A percentile compares a stretch with the other conserved stretches of the same genome.
phyloP scores from a whole-genome alignment of 495 filamentous ascomycete species.

The Mycothermus thermophilus region DNA sequence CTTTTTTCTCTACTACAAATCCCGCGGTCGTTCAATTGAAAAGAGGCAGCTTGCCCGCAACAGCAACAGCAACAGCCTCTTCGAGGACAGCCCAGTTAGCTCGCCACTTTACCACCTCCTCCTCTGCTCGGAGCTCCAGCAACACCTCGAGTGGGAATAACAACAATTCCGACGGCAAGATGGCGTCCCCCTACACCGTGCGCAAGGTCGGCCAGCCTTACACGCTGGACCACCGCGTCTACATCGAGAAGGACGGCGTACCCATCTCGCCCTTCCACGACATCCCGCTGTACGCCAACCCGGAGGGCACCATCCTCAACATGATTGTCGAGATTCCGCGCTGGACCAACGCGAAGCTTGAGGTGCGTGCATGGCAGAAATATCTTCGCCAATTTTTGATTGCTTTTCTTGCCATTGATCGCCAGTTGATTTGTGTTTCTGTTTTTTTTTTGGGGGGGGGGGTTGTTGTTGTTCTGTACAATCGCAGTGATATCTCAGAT shows the following conservation, averaged over 20 bases:
- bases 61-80: neutral
- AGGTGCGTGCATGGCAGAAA: conserved; percentile 53
- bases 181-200: conserved; percentile 47
- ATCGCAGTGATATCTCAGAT: too few relatives aligned
- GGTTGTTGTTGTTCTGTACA: too few relatives aligned
- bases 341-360: conserved; percentile 99
- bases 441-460: neutral
- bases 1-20: conserved; percentile 9
- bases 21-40: conserved; percentile 21
- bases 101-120: conserved; percentile 37
- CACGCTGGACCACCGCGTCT: conserved; percentile 94
- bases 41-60: conserved; percentile 25
- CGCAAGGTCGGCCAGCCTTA: conserved; percentile 81
- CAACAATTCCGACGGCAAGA: conserved; percentile 21
- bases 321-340: conserved; percentile 99
- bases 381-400: conserved; percentile 1
- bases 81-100: conserved; percentile 41
- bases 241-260: conserved; percentile 92
- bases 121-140: conserved; percentile 11
- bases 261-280: conserved; percentile 96
- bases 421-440: neutral
- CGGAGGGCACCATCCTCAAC: conserved; percentile 86
- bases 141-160: conserved; percentile 5
- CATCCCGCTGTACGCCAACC: conserved; percentile 91
- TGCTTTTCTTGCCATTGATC: neutral